These are phyloP conservation scores for Penicillium decumbens DNA, from an alignment of 2,329 filamentous ascomycete species.

Conservation along the genomic window DNA sequence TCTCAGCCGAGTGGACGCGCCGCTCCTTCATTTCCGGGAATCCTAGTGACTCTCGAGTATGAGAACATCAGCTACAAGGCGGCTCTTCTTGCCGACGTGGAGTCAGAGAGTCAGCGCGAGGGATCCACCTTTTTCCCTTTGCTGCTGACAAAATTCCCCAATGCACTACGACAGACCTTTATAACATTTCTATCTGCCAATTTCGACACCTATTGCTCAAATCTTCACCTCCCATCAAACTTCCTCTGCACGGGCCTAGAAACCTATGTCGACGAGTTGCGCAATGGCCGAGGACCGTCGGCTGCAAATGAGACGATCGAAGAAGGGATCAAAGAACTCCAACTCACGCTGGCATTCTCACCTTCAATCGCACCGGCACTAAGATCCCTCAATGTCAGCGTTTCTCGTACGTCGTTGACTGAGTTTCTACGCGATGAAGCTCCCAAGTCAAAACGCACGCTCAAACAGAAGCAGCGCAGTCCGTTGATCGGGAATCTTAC, in stretches of 20 bases:
- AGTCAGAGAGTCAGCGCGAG: conserved; percentile 18
- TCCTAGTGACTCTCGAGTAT: conserved; percentile 49
- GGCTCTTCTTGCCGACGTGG: conserved; percentile 44
- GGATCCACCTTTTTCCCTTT: conserved; percentile 48
- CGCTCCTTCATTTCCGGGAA: conserved; percentile 32
- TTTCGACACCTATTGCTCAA: conserved; percentile 49
- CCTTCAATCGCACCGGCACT: conserved; percentile 32
- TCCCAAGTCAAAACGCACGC: conserved; percentile 2
- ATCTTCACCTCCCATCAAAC: conserved; percentile 41
- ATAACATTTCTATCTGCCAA: conserved; percentile 47
- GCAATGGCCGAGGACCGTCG: background rate
- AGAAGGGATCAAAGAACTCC: conserved; percentile 36
- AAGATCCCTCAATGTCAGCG: conserved; percentile 32
- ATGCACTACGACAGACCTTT: conserved; percentile 46
- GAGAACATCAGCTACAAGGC: conserved; percentile 49
- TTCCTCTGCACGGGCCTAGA: conserved; percentile 47
- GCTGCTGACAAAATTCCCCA: conserved; percentile 50
- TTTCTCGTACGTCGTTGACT: conserved; percentile 29
- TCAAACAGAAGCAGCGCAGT: conserved; percentile 11
- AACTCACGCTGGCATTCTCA: conserved; percentile 39
- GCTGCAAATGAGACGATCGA: conserved; percentile 19
- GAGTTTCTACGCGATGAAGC: conserved; percentile 17
- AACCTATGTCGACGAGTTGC: conserved; percentile 28
- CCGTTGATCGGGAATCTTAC: conserved; percentile 25
- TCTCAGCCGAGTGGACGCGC: conserved; percentile 24